Conservation (phyloP, 331 rosid species). For the Telfairia occidentalis region DNA sequence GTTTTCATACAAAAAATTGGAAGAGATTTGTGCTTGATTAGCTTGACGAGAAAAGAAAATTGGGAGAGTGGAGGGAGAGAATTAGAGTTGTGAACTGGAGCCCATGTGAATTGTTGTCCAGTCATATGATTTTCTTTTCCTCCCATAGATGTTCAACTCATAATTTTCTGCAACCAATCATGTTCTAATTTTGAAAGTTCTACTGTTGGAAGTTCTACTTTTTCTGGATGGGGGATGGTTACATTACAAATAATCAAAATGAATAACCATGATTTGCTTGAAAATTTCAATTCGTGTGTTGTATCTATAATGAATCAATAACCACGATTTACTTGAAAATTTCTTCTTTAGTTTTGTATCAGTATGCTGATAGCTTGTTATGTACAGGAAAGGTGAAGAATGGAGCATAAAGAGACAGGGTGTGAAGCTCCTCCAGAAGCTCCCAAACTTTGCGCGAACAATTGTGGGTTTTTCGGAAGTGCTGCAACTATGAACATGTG, state of each 20-base stretch:
- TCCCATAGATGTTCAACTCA: background rate
- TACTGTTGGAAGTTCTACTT: background rate
- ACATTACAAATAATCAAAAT: background rate
- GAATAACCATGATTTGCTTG: background rate
- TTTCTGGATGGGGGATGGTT: background rate
- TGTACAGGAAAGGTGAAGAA: conserved; percentile 21
- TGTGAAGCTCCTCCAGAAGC: conserved; percentile 40
- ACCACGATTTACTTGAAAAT: background rate
- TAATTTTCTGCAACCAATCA: background rate
- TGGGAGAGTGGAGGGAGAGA: background rate
- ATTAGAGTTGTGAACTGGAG: background rate
- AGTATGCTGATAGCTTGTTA: background rate
- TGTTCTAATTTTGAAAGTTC: background rate
- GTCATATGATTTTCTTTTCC: background rate
- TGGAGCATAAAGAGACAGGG: conserved; percentile 41
- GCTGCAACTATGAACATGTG: conserved; percentile 41
- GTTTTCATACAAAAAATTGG: background rate
- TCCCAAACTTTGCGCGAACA: conserved; percentile 40
- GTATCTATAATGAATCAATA: no score
- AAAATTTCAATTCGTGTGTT: no score
- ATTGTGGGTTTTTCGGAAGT: conserved; percentile 39
- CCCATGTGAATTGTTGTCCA: background rate
- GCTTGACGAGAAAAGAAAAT: background rate
- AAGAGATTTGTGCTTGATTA: background rate
- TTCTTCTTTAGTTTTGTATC: background rate